These are phyloP conservation scores for Akanthomyces uredinophilus DNA, from an alignment of 2,329 filamentous ascomycete genomes.

Conservation along the genomic window DNA sequence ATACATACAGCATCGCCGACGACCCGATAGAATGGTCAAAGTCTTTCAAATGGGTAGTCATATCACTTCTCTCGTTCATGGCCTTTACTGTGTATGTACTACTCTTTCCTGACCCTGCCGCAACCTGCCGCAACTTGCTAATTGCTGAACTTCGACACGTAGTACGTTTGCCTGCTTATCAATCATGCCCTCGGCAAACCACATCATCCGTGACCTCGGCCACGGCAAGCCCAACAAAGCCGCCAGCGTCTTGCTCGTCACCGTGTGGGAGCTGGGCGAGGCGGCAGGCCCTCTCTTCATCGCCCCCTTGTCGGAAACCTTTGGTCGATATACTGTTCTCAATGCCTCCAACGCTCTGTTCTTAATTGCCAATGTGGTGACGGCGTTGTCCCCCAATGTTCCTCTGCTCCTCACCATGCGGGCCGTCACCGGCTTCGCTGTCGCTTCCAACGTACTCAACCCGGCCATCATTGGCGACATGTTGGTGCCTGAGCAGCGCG, in stretches of 20 bases:
- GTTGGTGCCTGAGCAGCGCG: conserved; percentile 51
- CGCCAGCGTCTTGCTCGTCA: conserved; percentile 57
- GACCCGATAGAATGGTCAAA: conserved; percentile 7
- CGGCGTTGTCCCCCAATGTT: conserved; percentile 41
- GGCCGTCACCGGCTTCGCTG: conserved; percentile 55
- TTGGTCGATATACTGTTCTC: conserved; percentile 51
- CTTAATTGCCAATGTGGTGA: conserved; percentile 41
- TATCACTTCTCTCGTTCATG: not conserved
- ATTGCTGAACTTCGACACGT: not conserved
- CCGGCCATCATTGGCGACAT: conserved; percentile 62
- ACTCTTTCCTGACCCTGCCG: not conserved
- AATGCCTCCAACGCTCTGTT: conserved; percentile 48
- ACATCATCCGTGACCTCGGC: conserved; percentile 44
- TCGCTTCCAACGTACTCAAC: conserved; percentile 58
- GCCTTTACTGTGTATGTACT: not conserved
- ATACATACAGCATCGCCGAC: conserved; percentile 16
- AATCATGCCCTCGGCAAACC: conserved; percentile 47
- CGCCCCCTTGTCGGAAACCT: conserved; percentile 57
- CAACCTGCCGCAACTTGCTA: not conserved
- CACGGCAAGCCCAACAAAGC: conserved; percentile 36
- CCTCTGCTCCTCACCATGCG: conserved; percentile 47
- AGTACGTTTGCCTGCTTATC: conserved; percentile 55
- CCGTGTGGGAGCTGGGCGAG: conserved; percentile 65
- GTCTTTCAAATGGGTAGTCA: conserved; percentile 2
- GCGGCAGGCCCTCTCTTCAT: conserved; percentile 55